Base-by-base conservation (phyloP, 305 asterid species). In the Fraxinus ornus region DNA sequence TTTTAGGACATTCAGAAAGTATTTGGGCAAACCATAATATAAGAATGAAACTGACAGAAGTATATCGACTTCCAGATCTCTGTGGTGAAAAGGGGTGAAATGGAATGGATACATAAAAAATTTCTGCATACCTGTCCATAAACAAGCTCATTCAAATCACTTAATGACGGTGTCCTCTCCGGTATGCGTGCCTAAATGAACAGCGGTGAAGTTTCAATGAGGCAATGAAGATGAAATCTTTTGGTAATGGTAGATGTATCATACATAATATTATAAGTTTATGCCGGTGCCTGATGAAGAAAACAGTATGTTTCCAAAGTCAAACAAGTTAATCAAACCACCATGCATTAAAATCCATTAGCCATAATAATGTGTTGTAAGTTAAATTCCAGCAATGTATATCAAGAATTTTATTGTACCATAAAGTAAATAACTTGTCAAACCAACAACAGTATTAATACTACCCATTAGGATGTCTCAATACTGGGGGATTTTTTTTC, bases 151-250 rank as follows among this genome's bases (percentile, higher is more conserved):
- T 95, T 95, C 86, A 95, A 87, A 85, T 94, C 98, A 88, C 94
- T 95, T 80, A 93, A 83, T 76, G 99, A 95, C 60, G 99, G 98
- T 7, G 98, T 91, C 91, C 92, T 94, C 91, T 92, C 95, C 83
- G 93, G 86, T 41, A 93, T 81, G 74, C 89, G 95, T 64, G 97
- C 98, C 99, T 95, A 91, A 75, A 84, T 60, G 75, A 86, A 87
- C 87, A 41, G 28, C 1, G 66, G 15, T 33, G 49, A 71, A 71
- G 76, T 71, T 32, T 32, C 4, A 71, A 32, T 33, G 15, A 71
- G 76, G 41, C 5, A 17, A 71, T 33, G 47, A 71, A 71, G 76
- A 71, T 71, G 76, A 71, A 76, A 73, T 79, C 49, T 80, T 81
- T 77, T 84, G 86, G 76, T 83, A 68, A 30, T 71, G 28, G 39